Evolutionary conservation across 495 filamentous ascomycete species (phyloP).

Genomic region (Daldinia decipiens): DNA sequence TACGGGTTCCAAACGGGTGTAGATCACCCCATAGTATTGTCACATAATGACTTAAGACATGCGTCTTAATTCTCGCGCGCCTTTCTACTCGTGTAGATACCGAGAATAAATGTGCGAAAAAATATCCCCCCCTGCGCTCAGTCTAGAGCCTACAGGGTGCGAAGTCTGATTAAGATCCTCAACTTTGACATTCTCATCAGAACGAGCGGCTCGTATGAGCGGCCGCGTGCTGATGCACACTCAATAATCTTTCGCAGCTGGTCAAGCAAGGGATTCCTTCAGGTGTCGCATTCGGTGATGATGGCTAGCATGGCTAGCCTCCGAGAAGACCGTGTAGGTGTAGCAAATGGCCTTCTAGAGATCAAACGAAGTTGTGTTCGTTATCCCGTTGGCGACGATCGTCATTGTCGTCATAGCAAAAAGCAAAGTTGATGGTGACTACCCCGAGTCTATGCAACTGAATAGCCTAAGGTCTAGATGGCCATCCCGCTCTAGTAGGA

Average conservation of each 20-base stretch:
- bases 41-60: not conserved
- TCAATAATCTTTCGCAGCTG: not conserved
- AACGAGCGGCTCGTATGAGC: not conserved
- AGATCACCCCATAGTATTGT: not conserved
- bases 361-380: not conserved
- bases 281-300: not conserved
- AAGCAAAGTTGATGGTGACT: not conserved
- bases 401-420: not conserved
- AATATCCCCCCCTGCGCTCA: not conserved
- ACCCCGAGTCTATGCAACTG: not conserved
- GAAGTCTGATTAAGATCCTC: not conserved
- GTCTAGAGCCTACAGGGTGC: not conserved
- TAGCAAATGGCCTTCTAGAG: not conserved
- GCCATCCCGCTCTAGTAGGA: slow-evolving; percentile 9
- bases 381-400: not conserved
- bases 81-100: not conserved
- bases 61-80: not conserved
- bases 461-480: not conserved
- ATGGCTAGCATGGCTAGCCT: not conserved
- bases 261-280: not conserved
- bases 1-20: not conserved
- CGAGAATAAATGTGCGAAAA: not conserved
- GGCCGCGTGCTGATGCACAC: not conserved
- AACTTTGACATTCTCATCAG: not conserved
- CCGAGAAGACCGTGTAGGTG: not conserved